Evolutionary conservation across 2,329 filamentous ascomycete species (phyloP), one percentile per base, ranked within the genome.

Genomic region (Claviceps pazoutovae): DNA sequence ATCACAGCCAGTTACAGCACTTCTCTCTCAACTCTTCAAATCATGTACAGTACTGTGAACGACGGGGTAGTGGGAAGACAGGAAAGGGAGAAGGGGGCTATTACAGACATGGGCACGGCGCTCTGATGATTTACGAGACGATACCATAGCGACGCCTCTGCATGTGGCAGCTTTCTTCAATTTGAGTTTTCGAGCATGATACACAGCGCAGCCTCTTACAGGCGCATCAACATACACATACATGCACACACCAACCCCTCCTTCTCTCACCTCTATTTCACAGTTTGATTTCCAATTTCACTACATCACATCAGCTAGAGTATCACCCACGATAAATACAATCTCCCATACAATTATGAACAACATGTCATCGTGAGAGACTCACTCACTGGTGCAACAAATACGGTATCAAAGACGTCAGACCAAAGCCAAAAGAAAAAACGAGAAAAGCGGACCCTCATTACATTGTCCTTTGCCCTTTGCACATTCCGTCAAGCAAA

Each of bases 131-230:
- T 47, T 30, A 26, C 21, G 58, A 60, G 57, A 55, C 58, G 61
- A 64, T 62, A 61, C 58, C 61, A 63, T 56, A 56, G 52, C 56
- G 9, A 9, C 30, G 9, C 30, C 8, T 34, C 30, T 11, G 9
- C 30, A 34, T 34, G 30, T 11, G 30, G 30, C 30, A 34, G 30
- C 30, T 23, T 43, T 43, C 11, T n/a, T 43, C 9, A 19, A 43
- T 23, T 43, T 11, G 21, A 43, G 19, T 4, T 43, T 23, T 34
- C 30, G 5, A 43, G 41, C 41, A 14, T 23, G 7, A 21, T 21
- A 21, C 6, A 19, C 38, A 41, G 13, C 19, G 39, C 17, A 11
- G 17, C 39, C 9, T 34, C 30, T 34, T 34, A 34, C 30, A 11
- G 30, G 11, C 30, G 8, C 30, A 34, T 34, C 30, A 11, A 34